Evolutionary conservation across 441 rosid genomes (phyloP).

Genomic region (Arabidopsis lyrata): DNA sequence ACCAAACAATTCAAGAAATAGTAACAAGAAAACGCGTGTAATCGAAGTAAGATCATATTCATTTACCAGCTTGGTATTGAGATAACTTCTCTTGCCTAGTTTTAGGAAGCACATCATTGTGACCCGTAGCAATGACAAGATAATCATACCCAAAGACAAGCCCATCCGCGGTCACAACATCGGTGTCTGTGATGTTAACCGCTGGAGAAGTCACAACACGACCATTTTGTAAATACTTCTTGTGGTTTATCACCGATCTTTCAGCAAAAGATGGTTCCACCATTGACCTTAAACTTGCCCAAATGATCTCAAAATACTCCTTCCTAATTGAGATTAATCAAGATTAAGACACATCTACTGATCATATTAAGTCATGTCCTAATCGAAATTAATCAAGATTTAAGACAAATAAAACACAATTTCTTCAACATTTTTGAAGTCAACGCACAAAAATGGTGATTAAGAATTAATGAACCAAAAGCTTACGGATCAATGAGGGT

Average conservation of each 20-base stretch:
- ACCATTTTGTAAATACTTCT: conserved; percentile 65
- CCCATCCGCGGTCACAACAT: conserved; percentile 66
- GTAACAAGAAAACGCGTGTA: not conserved
- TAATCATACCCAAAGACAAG: conserved; percentile 59
- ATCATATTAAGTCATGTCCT: not conserved
- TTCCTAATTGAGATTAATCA: conserved; percentile 54
- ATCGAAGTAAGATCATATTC: conserved; percentile 42
- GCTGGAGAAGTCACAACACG: conserved; percentile 68
- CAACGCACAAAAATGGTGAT: not conserved
- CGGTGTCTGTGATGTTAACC: conserved; percentile 57
- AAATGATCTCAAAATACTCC: conserved; percentile 84
- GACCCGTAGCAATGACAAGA: conserved; percentile 88
- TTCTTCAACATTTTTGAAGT: not conserved
- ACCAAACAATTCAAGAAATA: not conserved
- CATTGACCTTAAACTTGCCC: conserved; percentile 81
- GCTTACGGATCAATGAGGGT: conserved; percentile 82
- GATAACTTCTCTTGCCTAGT: conserved; percentile 63
- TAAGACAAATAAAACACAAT: not conserved
- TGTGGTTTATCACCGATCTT: conserved; percentile 72
- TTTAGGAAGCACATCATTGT: conserved; percentile 57
- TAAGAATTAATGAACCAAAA: not conserved
- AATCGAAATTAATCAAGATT: not conserved
- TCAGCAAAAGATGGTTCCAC: conserved; percentile 82
- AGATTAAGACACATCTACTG: not conserved
- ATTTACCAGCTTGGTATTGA: conserved; percentile 63